Percentiles rank a stretch among this genome's conserved stretches.
These are phyloP conservation scores for Achaetomiella virescens DNA, from an alignment of 495 filamentous ascomycete species.

Conservation along the genomic window DNA sequence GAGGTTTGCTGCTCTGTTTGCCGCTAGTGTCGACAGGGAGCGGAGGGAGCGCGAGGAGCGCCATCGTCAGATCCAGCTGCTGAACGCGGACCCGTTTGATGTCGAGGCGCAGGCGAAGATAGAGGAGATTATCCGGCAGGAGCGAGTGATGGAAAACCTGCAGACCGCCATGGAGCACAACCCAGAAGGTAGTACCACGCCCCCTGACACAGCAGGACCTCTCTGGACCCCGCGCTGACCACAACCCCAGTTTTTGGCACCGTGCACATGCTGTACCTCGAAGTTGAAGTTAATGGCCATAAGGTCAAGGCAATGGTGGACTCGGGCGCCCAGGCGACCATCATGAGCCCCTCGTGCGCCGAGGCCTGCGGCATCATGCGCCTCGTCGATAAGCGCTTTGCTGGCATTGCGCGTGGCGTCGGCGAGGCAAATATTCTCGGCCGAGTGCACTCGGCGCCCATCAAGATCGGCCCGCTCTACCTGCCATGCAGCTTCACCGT, in stretches of 20 bases:
- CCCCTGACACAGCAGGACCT: background rate
- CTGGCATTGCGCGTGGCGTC: constrained; percentile 86
- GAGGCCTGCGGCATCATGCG: constrained; percentile 93
- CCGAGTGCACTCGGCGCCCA: constrained; percentile 87
- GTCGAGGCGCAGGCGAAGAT: constrained; percentile 85
- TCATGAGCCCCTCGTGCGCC: constrained; percentile 94
- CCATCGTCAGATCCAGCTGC: constrained; percentile 63
- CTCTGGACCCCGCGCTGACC: background rate
- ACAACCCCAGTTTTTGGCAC: constrained; percentile 67
- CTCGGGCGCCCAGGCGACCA: constrained; percentile 94
- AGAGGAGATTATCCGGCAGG: constrained; percentile 92
- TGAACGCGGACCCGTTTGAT: constrained; percentile 92
- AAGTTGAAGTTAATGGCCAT: constrained; percentile 87
- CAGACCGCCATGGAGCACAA: constrained; percentile 95
- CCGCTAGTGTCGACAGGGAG: constrained; percentile 59
- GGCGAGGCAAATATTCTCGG: constrained; percentile 92
- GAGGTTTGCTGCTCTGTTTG: constrained; percentile 64
- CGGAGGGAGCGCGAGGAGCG: constrained; percentile 64
- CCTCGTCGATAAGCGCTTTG: constrained; percentile 85
- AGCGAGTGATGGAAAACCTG: constrained; percentile 86
- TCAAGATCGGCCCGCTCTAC: constrained; percentile 83
- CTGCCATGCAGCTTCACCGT: constrained; percentile 97
- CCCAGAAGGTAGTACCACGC: constrained; percentile 67
- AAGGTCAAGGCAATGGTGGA: constrained; percentile 96
- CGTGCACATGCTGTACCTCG: constrained; percentile 94